A percentile compares a stretch with the other conserved stretches of the same genome.
phyloP scores from a whole-genome alignment of 2,329 filamentous ascomycete species.

The Neonectria ditissima region DNA sequence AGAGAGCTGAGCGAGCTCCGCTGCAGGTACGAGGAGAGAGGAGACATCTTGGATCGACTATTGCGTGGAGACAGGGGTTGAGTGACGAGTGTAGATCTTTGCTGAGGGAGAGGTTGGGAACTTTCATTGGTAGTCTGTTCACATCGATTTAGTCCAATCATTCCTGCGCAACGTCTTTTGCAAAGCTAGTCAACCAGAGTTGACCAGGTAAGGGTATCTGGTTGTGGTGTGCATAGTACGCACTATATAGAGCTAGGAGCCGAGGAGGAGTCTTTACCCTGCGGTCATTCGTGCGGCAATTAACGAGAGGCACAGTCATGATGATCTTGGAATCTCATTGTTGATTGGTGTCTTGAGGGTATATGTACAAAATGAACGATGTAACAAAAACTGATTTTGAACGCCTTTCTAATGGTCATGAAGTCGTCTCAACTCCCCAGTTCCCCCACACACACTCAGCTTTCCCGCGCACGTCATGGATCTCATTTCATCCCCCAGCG shows the following conservation, averaged over 20 bases:
- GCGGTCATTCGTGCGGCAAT: neutral
- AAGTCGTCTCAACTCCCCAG: neutral
- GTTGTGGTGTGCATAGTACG: neutral
- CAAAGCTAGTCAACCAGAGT: neutral
- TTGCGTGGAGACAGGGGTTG: neutral
- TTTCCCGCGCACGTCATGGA: neutral
- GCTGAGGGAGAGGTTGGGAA: neutral
- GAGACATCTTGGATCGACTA: neutral
- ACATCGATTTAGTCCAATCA: neutral
- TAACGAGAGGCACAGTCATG: neutral
- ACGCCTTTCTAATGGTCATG: conserved; percentile 6
- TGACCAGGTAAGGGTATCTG: neutral
- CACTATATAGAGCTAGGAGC: neutral
- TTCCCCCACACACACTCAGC: neutral
- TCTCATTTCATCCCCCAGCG: neutral
- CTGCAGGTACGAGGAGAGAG: neutral
- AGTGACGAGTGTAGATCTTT: neutral
- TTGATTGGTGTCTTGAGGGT: neutral
- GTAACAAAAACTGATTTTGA: neutral
- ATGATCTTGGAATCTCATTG: neutral
- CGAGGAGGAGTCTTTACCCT: neutral
- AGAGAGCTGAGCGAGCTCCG: neutral
- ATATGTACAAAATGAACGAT: neutral
- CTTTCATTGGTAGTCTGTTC: neutral
- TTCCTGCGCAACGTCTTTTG: neutral